phyloP scores from a whole-genome alignment of 1,139 yeast genomes.

The Taphrina pruni region DNA sequence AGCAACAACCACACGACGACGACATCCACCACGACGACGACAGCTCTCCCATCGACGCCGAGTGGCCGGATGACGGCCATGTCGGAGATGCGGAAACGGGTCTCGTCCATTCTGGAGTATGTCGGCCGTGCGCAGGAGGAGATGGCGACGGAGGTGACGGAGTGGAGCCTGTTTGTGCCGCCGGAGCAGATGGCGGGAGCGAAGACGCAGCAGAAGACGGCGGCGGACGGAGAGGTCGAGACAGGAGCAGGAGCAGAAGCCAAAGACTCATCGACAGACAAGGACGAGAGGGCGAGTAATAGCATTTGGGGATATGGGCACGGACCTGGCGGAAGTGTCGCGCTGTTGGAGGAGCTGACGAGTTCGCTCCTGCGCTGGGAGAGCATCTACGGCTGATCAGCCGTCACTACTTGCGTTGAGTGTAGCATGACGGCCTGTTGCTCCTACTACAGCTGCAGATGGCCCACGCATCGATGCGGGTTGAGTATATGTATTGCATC shows the following conservation, averaged over 20 bases:
- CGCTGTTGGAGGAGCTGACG: conserved; percentile 72
- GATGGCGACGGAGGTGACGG: conserved; percentile 69
- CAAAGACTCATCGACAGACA: no score
- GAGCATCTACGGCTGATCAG: conserved; percentile 61
- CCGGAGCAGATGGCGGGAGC: conserved; percentile 2
- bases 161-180: conserved; percentile 52
- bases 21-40: conserved; percentile 12
- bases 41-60: conserved; percentile 38
- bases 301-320: conserved; percentile 54
- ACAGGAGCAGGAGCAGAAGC: not conserved
- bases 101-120: conserved; percentile 89
- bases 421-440: no score
- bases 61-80: conserved; percentile 54
- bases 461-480: no score
- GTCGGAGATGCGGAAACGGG: conserved; percentile 82
- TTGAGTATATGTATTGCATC: no score
- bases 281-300: not conserved
- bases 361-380: conserved; percentile 78
- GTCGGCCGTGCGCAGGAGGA: conserved; percentile 83
- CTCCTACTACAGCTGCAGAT: no score
- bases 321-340: conserved; percentile 64
- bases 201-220: not conserved
- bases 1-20: no score
- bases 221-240: not conserved
- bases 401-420: not conserved